Base-by-base conservation (phyloP, 106 monocot genomes). In the Dendrobium huoshanense region DNA sequence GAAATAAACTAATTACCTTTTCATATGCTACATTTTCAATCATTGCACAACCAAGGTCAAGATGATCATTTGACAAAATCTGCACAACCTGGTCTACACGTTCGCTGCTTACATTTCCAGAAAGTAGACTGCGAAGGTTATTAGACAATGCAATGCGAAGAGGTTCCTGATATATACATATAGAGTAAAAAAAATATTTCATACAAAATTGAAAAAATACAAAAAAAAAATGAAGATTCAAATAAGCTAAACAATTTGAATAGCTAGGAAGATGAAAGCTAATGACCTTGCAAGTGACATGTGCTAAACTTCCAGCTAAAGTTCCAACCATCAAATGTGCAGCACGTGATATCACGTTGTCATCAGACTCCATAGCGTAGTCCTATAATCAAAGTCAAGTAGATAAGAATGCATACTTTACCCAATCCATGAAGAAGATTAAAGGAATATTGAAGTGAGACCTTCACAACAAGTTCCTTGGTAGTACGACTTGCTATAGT, bases 251-350 rank as follows among this genome's bases (percentile, higher is more conserved):
- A 76, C 43, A 37, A 37, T 37, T 42, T 74, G 74, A 74, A 74
- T 41, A 44, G 40, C 41, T 0, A 56, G 31, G 40, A 76, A 44
- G 42, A 79, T 17, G 67, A 67, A 73, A 68, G 33, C 4, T 54
- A 67, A 59, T 73, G 31, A 99, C 98, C 98, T 99, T 99, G 95
- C 93, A 99, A 61, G 98, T 95, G 68, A 95, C 95, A 91, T 99
- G 95, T 31, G 98, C 95, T 75, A 99, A 85, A 86, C 98, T 99
- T 85, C 95, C 95, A 83, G 95, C 92, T 87, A 99, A 86, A 77
- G 89, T 91, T 43, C 87, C 89, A 48, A 93, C 95, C 98, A 99
- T 99, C 72, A 92, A 79, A 54, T 83, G 95, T 44, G 98, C 95
- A 79, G 98, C 89, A 79, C 89, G 84, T 64, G 75, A 84, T 85